Evolutionary conservation across 495 filamentous ascomycete genomes (phyloP), one percentile per base, ranked within the genome.

Genomic region (Platismatia glauca): DNA sequence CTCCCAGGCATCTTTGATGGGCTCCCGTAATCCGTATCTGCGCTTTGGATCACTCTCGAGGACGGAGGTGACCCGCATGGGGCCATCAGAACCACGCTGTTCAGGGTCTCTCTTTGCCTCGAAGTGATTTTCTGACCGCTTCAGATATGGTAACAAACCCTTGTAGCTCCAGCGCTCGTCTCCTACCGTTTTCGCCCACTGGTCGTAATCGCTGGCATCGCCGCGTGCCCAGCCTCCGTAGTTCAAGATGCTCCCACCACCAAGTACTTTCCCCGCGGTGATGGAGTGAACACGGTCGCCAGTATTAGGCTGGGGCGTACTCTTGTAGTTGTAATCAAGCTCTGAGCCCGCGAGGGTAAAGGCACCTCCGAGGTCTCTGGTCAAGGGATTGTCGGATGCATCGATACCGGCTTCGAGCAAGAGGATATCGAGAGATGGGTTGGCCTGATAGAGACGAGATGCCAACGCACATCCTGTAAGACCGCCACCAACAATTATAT

Each of bases 251-350:
- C 65, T 71, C 13, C 68, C 66, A 18, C 77, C 78, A 58, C 73
- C 73, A 4, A 79, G 69, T 0, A 71, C 66, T 57, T 76, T 77
- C 0, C 78, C 78, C 27, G 66, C 69, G 15, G 75, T 70, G 66
- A 72, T 68, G 29, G 65, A 66, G 27, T 77, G 66, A 37, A 69
- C 62, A 24, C 76, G 76, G 29, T 72, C 60, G 18, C 74, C 55
- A 12, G 68, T 69, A 66, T 74, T 67, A 35, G 61, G 35, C 61
- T 79, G 78, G 1, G 69, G 62, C n/a, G 69, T 64, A 1, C 72
- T 77, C 34, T 71, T 68, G 27, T 70, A 72, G 1, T 63, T 69
- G 71, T 72, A 79, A 55, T 79, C 73, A 8, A 75, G 67, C 2
- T 63, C 37, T 0, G 61, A 56, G 37, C 33, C 27, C n/a, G 29